These are phyloP conservation scores for Pleurotus platypus DNA, from an alignment of 768 basidiomycete genomes.

Conservation along the genomic window DNA sequence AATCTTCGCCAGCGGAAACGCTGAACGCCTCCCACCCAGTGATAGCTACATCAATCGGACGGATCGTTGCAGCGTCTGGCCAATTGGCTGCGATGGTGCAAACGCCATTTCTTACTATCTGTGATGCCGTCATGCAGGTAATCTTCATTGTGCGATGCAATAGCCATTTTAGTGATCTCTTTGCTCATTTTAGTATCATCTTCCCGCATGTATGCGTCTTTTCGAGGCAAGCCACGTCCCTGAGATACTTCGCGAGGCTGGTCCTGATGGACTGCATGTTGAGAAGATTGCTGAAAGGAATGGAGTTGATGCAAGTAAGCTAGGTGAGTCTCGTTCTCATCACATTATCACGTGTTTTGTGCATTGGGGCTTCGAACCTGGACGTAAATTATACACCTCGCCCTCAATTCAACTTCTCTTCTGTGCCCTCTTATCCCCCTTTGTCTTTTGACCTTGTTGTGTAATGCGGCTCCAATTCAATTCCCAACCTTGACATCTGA, in stretches of 20 bases:
- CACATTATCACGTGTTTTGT: neutral
- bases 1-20: slow-evolving; percentile 45
- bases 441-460: neutral
- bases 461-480: neutral
- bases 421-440: neutral
- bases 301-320: slow-evolving; percentile 43
- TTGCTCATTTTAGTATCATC: slow-evolving; percentile 53
- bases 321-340: slow-evolving; percentile 34
- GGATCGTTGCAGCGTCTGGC: slow-evolving; percentile 66
- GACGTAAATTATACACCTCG: slow-evolving; percentile 2
- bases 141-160: neutral
- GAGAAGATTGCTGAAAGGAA: slow-evolving; percentile 39
- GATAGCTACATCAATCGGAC: slow-evolving; percentile 56
- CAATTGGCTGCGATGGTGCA: slow-evolving; percentile 66
- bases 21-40: slow-evolving; percentile 53
- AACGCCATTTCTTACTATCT: slow-evolving; percentile 65
- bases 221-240: slow-evolving; percentile 68
- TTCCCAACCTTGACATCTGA: neutral
- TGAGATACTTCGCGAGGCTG: slow-evolving; percentile 68
- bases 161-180: neutral
- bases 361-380: neutral
- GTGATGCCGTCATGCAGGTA: slow-evolving; percentile 71
- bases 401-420: slow-evolving; percentile 2
- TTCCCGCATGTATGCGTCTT: slow-evolving; percentile 72
- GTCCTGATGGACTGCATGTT: slow-evolving; percentile 48